Percentiles rank a stretch among this genome's conserved stretches.
Conservation (phyloP, 345 rosid genomes). For the Acer yangbiense region DNA sequence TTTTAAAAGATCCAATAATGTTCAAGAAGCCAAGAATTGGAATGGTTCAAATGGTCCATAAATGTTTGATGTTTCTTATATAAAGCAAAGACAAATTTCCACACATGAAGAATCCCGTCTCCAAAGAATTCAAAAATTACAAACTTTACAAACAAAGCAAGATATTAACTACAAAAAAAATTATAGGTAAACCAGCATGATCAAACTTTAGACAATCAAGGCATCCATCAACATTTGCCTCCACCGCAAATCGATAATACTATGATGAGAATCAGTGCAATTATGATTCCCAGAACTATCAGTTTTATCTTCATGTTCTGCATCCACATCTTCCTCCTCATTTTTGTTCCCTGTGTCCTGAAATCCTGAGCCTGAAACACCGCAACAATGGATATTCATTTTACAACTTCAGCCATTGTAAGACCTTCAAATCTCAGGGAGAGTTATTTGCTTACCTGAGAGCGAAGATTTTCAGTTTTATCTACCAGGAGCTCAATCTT, state of each 20-base stretch:
- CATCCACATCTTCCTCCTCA: constrained; percentile 79
- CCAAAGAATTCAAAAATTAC: constrained; percentile 25
- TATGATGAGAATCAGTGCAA: constrained; percentile 61
- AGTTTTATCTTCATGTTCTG: constrained; percentile 78
- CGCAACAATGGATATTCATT: constrained; percentile 1
- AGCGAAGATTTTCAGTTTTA: constrained; percentile 76
- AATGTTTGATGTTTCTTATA: not conserved
- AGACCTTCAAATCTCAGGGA: not conserved
- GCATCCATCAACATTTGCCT: constrained; percentile 38
- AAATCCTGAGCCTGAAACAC: constrained; percentile 69
- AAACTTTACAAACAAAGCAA: constrained; percentile 39
- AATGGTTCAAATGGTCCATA: not conserved
- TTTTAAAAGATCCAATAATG: not conserved
- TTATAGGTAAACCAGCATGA: constrained; percentile 3
- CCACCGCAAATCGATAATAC: constrained; percentile 47
- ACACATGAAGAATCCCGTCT: constrained; percentile 20
- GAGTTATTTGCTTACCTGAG: constrained; percentile 48
- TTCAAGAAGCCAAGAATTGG: not conserved
- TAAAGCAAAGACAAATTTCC: constrained; percentile 22
- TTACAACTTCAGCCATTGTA: not conserved
- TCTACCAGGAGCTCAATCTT: constrained; percentile 80
- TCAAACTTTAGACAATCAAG: not conserved
- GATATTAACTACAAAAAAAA: constrained; percentile 14
- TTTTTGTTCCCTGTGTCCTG: constrained; percentile 65
- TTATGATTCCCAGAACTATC: constrained; percentile 54